Percentiles rank a stretch among this genome's conserved stretches.
phyloP scores from a whole-genome alignment of 2,329 filamentous ascomycete species.

The Paecilomyces variotii region DNA sequence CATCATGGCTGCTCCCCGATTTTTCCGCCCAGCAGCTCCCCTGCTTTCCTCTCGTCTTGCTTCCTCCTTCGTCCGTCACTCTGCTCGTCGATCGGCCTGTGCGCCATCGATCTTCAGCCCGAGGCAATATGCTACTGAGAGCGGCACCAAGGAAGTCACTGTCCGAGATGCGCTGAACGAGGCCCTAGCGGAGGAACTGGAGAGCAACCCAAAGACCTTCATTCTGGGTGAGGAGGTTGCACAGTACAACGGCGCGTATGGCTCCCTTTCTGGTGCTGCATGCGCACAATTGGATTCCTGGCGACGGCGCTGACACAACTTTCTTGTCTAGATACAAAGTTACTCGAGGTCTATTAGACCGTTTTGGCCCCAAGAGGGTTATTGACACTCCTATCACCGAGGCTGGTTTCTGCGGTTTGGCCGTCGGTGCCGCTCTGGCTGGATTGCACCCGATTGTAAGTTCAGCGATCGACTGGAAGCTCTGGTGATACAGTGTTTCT shows the following conservation, averaged over 20 bases:
- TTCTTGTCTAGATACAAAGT: conserved; percentile 70
- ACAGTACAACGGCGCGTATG: conserved; percentile 93
- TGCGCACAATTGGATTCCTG: background rate
- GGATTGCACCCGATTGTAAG: conserved; percentile 88
- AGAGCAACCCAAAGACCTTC: conserved; percentile 90
- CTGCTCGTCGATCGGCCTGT: conserved; percentile 44
- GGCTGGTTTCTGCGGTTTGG: conserved; percentile 87
- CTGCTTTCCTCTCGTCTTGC: conserved; percentile 49
- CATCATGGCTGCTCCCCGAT: conserved; percentile 52
- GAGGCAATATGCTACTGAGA: conserved; percentile 50
- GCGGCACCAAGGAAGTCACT: conserved; percentile 80
- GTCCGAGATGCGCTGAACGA: conserved; percentile 97
- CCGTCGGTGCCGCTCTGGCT: conserved; percentile 87
- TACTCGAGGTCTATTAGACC: conserved; percentile 92
- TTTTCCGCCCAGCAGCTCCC: conserved; percentile 57
- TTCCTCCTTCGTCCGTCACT: conserved; percentile 44
- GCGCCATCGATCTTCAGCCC: conserved; percentile 40
- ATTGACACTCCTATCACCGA: conserved; percentile 99
- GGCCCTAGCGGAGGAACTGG: conserved; percentile 94
- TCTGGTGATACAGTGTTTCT: background rate
- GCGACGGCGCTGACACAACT: conserved; percentile 29
- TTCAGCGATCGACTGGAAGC: conserved; percentile 15
- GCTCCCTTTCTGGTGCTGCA: conserved; percentile 10
- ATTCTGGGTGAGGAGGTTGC: conserved; percentile 96
- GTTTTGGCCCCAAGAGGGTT: conserved; percentile 93